Percentiles rank a stretch among this genome's conserved stretches.
phyloP scores from a whole-genome alignment of 2,329 filamentous ascomycete species.

The Calonectria multiphialidica region DNA sequence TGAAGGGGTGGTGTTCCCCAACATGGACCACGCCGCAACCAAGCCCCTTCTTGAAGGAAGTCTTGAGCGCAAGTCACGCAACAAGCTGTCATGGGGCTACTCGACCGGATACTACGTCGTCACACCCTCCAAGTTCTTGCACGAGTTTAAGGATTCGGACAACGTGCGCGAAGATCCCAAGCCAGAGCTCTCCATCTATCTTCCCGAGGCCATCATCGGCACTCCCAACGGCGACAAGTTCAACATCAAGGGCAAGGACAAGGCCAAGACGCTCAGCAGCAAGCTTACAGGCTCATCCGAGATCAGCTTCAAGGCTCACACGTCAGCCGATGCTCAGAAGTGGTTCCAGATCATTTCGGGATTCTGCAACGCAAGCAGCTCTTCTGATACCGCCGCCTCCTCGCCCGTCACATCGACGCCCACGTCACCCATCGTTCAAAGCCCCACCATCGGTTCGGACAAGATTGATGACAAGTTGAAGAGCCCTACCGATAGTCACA shows the following conservation, averaged over 20 bases:
- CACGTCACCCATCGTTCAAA: slow-evolving; percentile 41
- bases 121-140: slow-evolving; percentile 87
- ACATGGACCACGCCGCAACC: slow-evolving; percentile 85
- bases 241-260: slow-evolving; percentile 94
- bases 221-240: slow-evolving; percentile 83
- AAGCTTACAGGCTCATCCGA: slow-evolving; percentile 86
- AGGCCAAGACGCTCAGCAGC: slow-evolving; percentile 82
- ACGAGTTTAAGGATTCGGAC: slow-evolving; percentile 97
- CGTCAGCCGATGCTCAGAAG: slow-evolving; percentile 81
- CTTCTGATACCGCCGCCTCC: slow-evolving; percentile 43
- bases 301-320: slow-evolving; percentile 89
- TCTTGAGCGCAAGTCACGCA: slow-evolving; percentile 90
- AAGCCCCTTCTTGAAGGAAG: slow-evolving; percentile 88
- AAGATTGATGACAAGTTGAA: slow-evolving; percentile 34
- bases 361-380: slow-evolving; percentile 65
- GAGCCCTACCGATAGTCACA: slow-evolving; percentile 44
- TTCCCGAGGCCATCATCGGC: slow-evolving; percentile 89
- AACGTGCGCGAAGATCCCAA: slow-evolving; percentile 76
- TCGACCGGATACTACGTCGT: slow-evolving; percentile 90
- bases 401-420: slow-evolving; percentile 44
- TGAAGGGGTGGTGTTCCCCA: slow-evolving; percentile 83
- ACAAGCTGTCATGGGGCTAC: slow-evolving; percentile 83
- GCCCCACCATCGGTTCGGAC: slow-evolving; percentile 6
- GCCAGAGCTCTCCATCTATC: slow-evolving; percentile 90
- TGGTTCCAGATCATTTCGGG: slow-evolving; percentile 83